Evolutionary conservation across 257 asterid species (phyloP), one percentile per base, ranked within the genome.

Genomic region (Rhazya stricta): DNA sequence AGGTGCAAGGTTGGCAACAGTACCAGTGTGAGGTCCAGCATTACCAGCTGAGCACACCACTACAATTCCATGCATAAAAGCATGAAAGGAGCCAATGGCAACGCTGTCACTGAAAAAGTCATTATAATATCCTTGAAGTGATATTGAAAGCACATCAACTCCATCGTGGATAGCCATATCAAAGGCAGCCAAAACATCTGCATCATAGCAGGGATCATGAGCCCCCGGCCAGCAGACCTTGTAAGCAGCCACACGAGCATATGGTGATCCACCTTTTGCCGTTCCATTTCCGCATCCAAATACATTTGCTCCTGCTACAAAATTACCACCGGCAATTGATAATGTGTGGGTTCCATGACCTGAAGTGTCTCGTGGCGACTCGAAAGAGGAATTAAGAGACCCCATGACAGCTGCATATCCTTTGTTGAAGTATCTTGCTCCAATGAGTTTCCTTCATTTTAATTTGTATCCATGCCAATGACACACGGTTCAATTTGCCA

Each of bases 371-470:
- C 58, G 58, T 43, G 73, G 73, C 13, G 73, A 42, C 61, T 83
- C 27, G 71, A 86, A 88, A 41, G 91, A 75, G 78, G 92, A 83
- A 76, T 89, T 91, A 63, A 89, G 90, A 29, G 87, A 75, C 5
- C 97, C 98, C 36, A 50, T 88, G 0, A 65, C 81, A 18, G 95
- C 62, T n/a, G 86, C 77, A 39, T 88, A 94, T 32, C 97, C 98
- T 77, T 90, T 88, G 85, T 83, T 91, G 84, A 90, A 94, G 87
- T 90, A 91, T 73, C 98, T 84, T 32, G 97, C 97, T 79, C 98
- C 97, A n/a, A 94, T 90, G 51, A 94, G 94, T 86, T 94, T 94
- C 92, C 98, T 94, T 57, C 21, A 42, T 30, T 6, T 12, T 12
- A 42, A 29, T 43, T 18, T 36, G 27, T 15, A 19, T 18, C 18